These are phyloP conservation scores for Parvularia atlantis DNA, from an alignment of 78 protist species.

Conservation along the genomic window DNA sequence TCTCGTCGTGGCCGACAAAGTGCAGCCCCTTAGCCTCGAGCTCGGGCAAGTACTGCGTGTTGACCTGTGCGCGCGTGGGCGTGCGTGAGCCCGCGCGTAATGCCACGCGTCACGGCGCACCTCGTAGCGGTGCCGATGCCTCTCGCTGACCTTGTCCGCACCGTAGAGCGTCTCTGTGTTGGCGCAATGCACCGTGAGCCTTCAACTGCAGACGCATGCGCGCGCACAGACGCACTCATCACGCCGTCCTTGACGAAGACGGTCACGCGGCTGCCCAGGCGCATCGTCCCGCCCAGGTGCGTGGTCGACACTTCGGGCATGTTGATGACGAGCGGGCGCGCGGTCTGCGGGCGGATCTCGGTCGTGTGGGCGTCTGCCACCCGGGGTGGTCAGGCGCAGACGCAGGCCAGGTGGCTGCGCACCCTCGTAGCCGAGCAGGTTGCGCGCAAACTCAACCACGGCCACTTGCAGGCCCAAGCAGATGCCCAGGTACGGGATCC, in stretches of 20 bases:
- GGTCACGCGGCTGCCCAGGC: slow-evolving; percentile 75
- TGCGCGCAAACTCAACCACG: slow-evolving; percentile 72
- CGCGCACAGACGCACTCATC: too few relatives aligned
- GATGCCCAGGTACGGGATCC: slow-evolving; percentile 54
- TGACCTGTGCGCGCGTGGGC: slow-evolving; percentile 73
- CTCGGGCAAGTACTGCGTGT: slow-evolving; percentile 57
- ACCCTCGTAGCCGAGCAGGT: slow-evolving; percentile 16
- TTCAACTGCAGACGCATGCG: too few relatives aligned
- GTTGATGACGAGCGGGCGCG: slow-evolving; percentile 53
- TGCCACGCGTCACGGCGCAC: background rate
- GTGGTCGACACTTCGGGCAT: slow-evolving; percentile 87
- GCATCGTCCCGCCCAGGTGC: slow-evolving; percentile 95
- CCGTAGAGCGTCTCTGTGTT: slow-evolving; percentile 50
- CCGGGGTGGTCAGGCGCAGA: too few relatives aligned
- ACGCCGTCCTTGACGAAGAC: background rate
- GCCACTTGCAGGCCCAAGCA: slow-evolving; percentile 93
- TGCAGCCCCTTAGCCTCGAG: slow-evolving; percentile 56
- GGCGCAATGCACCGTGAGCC: too few relatives aligned
- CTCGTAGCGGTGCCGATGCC: slow-evolving; percentile 94
- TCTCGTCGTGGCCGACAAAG: slow-evolving; percentile 63
- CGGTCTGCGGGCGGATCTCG: background rate
- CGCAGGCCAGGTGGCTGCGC: background rate
- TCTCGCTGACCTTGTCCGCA: too few relatives aligned
- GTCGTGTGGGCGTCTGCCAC: slow-evolving; percentile 13
- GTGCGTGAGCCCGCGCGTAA: background rate